Evolutionary conservation across 2,329 filamentous ascomycete species (phyloP).

Genomic region (Fusarium tricinctum): DNA sequence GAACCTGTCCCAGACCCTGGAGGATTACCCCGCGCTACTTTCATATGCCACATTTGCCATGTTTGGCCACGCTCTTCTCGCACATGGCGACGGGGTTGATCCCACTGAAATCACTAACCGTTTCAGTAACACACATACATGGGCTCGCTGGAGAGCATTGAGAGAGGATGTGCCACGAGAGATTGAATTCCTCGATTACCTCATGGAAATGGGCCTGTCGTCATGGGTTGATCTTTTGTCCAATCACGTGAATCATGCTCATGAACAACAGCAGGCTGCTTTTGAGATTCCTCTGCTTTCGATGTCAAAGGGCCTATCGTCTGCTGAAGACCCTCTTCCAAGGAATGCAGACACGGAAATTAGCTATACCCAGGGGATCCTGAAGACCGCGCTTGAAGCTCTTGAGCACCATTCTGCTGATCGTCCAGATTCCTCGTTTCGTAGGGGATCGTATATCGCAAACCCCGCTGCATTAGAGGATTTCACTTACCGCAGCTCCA

Average conservation of each 20-base stretch:
- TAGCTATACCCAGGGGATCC: too few species aligned
- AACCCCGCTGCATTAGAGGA: too few species aligned
- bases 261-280: background rate
- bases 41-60: constrained; percentile 11
- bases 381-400: too few species aligned
- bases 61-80: constrained; percentile 6
- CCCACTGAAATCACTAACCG: background rate
- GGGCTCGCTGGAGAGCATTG: background rate
- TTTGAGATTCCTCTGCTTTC: background rate
- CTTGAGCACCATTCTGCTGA: too few species aligned
- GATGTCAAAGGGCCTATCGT: background rate
- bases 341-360: too few species aligned
- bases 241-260: background rate
- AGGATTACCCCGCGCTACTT: background rate
- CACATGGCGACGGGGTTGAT: background rate
- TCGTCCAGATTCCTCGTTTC: too few species aligned
- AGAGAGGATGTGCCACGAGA: background rate
- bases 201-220: background rate
- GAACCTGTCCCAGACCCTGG: too few species aligned
- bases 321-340: too few species aligned
- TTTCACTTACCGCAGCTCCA: too few species aligned
- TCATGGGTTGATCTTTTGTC: background rate
- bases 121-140: background rate
- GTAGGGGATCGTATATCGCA: too few species aligned
- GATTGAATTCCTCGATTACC: background rate